phyloP scores from a whole-genome alignment of 2,329 filamentous ascomycete genomes.

The Neoarthrinium moseri region DNA sequence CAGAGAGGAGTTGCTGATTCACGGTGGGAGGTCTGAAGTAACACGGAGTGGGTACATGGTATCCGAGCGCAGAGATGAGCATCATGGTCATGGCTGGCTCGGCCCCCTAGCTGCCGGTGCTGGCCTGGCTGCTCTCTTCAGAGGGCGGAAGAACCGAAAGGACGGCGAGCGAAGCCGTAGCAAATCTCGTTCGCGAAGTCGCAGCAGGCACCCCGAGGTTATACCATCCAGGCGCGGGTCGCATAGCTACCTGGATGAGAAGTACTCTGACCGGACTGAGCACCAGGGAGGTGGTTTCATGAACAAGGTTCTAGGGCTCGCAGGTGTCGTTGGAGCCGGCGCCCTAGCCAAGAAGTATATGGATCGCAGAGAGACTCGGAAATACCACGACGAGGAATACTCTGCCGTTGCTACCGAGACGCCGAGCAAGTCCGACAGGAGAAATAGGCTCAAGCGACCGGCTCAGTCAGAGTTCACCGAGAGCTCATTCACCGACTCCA shows the following conservation, averaged over 20 bases:
- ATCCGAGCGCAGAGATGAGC: slow-evolving; percentile 39
- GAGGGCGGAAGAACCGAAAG: slow-evolving; percentile 41
- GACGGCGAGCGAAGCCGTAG: slow-evolving; percentile 37
- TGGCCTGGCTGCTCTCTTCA: slow-evolving; percentile 45
- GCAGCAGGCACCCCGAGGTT: slow-evolving; percentile 43
- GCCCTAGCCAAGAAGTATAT: slow-evolving; percentile 60
- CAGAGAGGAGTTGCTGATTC: slow-evolving; percentile 52
- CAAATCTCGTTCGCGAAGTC: slow-evolving; percentile 31
- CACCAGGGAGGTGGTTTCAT: slow-evolving; percentile 54
- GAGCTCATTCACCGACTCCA: slow-evolving; percentile 50
- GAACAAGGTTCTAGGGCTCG: slow-evolving; percentile 58
- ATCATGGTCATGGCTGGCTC: slow-evolving; percentile 42
- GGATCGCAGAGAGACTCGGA: slow-evolving; percentile 47
- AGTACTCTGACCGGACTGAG: slow-evolving; percentile 53
- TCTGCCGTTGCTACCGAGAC: slow-evolving; percentile 63
- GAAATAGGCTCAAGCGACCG: slow-evolving; percentile 29
- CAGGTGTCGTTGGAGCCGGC: slow-evolving; percentile 61
- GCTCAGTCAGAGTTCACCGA: slow-evolving; percentile 31
- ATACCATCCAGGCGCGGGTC: slow-evolving; percentile 52
- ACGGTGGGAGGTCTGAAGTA: slow-evolving; percentile 56
- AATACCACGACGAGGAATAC: slow-evolving; percentile 56
- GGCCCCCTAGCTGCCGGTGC: slow-evolving; percentile 53
- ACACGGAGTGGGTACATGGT: slow-evolving; percentile 35
- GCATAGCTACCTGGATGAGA: slow-evolving; percentile 63
- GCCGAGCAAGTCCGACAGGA: slow-evolving; percentile 45